A percentile compares a stretch with the other conserved stretches of the same genome.
These are phyloP conservation scores for Magnaporthiopsis incrustans DNA, from an alignment of 2,329 filamentous ascomycete species.

Conservation along the genomic window DNA sequence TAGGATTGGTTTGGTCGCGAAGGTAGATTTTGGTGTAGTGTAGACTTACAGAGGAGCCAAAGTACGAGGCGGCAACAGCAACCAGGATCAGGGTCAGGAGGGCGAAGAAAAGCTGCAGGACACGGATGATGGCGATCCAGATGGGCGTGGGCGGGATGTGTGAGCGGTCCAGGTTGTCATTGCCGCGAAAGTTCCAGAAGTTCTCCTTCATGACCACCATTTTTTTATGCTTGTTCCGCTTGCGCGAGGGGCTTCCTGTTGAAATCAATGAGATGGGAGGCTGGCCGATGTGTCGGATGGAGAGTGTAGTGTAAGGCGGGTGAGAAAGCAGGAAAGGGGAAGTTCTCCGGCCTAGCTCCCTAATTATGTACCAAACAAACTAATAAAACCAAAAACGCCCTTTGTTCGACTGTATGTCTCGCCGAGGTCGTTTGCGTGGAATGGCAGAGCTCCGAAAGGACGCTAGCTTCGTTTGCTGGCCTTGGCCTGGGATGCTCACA, in stretches of 20 bases:
- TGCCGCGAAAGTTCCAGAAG: slow-evolving; percentile 8
- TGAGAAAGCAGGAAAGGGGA: not conserved
- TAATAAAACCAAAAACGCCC: not conserved
- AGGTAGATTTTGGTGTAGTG: too few species aligned
- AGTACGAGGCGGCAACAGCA: slow-evolving; percentile 1
- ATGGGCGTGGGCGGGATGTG: slow-evolving; percentile 13
- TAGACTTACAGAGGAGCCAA: not conserved
- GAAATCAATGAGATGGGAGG: not conserved
- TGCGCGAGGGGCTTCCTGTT: not conserved
- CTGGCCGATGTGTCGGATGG: not conserved
- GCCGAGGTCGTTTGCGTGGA: not conserved
- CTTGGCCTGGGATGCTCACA: not conserved
- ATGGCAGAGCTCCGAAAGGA: not conserved
- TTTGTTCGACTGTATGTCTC: not conserved
- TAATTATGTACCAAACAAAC: not conserved
- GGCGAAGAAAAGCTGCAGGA: slow-evolving; percentile 11
- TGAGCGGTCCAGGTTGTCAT: slow-evolving; percentile 12
- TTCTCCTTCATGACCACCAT: slow-evolving; percentile 6
- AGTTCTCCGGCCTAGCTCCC: not conserved
- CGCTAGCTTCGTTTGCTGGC: not conserved
- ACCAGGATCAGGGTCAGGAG: slow-evolving; percentile 3
- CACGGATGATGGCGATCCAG: slow-evolving; percentile 14
- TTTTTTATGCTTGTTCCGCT: not conserved
- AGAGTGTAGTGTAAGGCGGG: not conserved
- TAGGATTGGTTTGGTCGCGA: not conserved